phyloP scores from a whole-genome alignment of 805 yeast genomes.

The Cyberlindnera maclurae region DNA sequence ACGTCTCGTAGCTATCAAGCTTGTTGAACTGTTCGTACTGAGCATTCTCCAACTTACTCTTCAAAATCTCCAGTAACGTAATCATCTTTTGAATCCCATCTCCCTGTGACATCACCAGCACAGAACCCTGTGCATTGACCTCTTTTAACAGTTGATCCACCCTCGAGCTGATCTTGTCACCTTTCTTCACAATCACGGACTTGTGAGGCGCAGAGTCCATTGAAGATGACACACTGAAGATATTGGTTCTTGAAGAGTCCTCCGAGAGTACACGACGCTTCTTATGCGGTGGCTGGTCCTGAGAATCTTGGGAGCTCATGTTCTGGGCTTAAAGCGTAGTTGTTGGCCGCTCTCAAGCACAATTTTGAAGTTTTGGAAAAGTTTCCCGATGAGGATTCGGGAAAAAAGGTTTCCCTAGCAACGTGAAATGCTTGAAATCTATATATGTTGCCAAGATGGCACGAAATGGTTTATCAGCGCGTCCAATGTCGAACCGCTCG shows the following conservation, averaged over 20 bases:
- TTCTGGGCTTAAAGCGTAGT: neutral
- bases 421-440: too few species aligned
- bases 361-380: neutral
- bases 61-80: conserved; percentile 19
- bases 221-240: neutral
- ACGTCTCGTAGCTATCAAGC: conserved; percentile 17
- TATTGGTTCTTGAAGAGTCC: neutral
- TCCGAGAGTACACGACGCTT: conserved; percentile 7
- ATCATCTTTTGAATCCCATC: conserved; percentile 18
- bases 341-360: neutral
- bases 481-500: too few species aligned
- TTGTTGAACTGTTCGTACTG: conserved; percentile 18
- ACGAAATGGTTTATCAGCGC: too few species aligned
- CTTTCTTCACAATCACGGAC: conserved; percentile 11
- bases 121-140: neutral
- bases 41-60: conserved; percentile 7
- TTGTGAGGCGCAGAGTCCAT: neutral
- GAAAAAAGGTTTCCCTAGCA: neutral
- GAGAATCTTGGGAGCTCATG: conserved; percentile 4
- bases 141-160: conserved; percentile 8
- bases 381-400: too few species aligned
- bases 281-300: conserved; percentile 11
- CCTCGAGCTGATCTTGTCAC: conserved; percentile 18
- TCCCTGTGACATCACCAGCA: conserved; percentile 20
- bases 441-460: too few species aligned